Evolutionary conservation across 2,329 filamentous ascomycete species (phyloP), one percentile per base, ranked within the genome.

Genomic region (Botrytis byssoidea): DNA sequence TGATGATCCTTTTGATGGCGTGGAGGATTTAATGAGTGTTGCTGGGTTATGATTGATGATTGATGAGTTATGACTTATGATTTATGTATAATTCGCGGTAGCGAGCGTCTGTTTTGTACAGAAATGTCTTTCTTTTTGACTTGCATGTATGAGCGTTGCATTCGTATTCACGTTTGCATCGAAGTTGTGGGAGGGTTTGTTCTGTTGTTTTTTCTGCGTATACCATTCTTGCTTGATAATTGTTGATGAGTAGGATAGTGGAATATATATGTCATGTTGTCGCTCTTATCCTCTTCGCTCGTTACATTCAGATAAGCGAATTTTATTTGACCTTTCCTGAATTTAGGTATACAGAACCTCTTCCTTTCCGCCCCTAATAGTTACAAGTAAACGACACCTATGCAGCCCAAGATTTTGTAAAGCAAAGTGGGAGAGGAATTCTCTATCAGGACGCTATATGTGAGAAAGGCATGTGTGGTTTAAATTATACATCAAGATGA

Each of bases 1-100:
- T 68, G 46, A 57, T 25, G 69, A 71, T 10, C 55, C 57, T 25
- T 72, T 67, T 48, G 63, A 67, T n/a, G 70, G 70, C 1, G 63
- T 67, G 16, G 70, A 72, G 29, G 70, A 72, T 72, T 29, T 72
- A 57, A 72, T 72, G 70, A 72, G 55, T 60, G 70, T 72, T 48
- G 66, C 48, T 22, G 66, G 48, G 18, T 40, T 68, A 68, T 72
- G 48, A 72, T 46, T 66, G 25, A 59, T 65, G 40, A n/a, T 32
- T 63, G 48, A 65, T 5, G 59, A n/a, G 16, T 29, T 29, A 63
- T 44, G 70, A 55, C 25, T 59, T 67, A 66, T 59, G 60, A 42
- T 42, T 59, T 48, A 37, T 72, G 40, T 57, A 67, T 72, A 40
- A 59, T 35, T 65, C 32, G 51, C 40, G 2, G 42, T 44, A 35